phyloP scores from a whole-genome alignment of 2,329 filamentous ascomycete genomes.

The Ramularia endophylla region DNA sequence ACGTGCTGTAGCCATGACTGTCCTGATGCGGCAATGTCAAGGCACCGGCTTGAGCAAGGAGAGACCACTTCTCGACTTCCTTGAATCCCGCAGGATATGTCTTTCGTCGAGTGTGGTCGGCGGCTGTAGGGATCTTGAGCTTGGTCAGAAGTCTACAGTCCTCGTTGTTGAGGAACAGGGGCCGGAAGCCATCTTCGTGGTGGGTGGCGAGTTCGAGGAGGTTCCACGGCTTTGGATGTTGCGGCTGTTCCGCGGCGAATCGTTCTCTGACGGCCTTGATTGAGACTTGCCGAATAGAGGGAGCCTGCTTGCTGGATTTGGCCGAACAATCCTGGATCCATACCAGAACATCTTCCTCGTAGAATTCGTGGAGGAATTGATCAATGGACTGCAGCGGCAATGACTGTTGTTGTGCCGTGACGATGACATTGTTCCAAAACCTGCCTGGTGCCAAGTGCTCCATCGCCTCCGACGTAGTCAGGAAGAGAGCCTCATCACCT shows the following conservation, averaged over 20 bases:
- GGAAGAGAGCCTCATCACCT: conserved; percentile 21
- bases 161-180: conserved; percentile 27
- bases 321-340: conserved; percentile 26
- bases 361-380: conserved; percentile 26
- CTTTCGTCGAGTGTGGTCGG: conserved; percentile 23
- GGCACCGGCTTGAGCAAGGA: conserved; percentile 30
- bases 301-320: conserved; percentile 4
- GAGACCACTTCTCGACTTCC: conserved; percentile 31
- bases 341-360: conserved; percentile 25
- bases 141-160: conserved; percentile 30
- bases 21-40: conserved; percentile 31
- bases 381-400: conserved; percentile 21
- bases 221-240: conserved; percentile 25
- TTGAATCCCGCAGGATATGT: conserved; percentile 27
- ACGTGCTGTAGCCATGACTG: conserved; percentile 31
- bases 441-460: conserved; percentile 15
- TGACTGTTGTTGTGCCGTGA: conserved; percentile 24
- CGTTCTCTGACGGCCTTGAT: conserved; percentile 25
- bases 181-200: conserved; percentile 28
- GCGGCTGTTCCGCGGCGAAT: conserved; percentile 10
- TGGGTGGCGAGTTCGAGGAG: conserved; percentile 29
- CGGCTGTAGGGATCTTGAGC: conserved; percentile 24
- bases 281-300: conserved; percentile 15
- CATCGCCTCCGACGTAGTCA: conserved; percentile 20
- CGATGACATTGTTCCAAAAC: conserved; percentile 23